A percentile compares a stretch with the other conserved stretches of the same genome.
These are phyloP conservation scores for Spathaspora arborariae DNA, from an alignment of 805 yeast species.

Conservation along the genomic window DNA sequence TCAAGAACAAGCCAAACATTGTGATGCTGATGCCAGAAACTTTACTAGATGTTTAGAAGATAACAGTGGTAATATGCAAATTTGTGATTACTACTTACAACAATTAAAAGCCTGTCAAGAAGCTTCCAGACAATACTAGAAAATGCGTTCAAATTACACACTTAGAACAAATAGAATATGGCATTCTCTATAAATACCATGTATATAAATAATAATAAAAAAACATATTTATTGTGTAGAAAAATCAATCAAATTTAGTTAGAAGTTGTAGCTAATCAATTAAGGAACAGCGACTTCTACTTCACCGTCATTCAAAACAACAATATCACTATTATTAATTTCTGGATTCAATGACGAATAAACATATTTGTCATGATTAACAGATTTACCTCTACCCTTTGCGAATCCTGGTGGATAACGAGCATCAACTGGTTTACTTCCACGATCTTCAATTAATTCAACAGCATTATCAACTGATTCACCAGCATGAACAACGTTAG, in stretches of 20 bases:
- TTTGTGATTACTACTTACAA: constrained; percentile 94
- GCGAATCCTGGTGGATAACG: constrained; percentile 7
- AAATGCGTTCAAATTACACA: not conserved
- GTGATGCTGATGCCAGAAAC: constrained; percentile 92
- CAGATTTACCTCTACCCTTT: constrained; percentile 9
- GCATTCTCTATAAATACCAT: not conserved
- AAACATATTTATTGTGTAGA: not conserved
- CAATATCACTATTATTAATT: constrained; percentile 34
- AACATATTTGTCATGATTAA: constrained; percentile 37
- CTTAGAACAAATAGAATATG: not conserved
- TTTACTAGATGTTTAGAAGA: constrained; percentile 95
- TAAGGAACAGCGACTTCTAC: not conserved
- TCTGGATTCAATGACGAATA: constrained; percentile 40
- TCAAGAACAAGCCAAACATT: constrained; percentile 49
- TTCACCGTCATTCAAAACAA: constrained; percentile 29
- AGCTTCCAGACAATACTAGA: constrained; percentile 77
- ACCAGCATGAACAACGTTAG: constrained; percentile 41
- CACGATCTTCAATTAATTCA: constrained; percentile 36
- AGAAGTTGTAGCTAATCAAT: too few relatives aligned
- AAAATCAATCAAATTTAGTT: too few relatives aligned
- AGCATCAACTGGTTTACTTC: constrained; percentile 33
- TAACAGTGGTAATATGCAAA: constrained; percentile 92
- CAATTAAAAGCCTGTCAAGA: constrained; percentile 97
- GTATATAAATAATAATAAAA: not conserved
- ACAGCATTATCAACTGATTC: constrained; percentile 36